Conservation (phyloP, 495 filamentous ascomycete genomes). For the Trypethelium eluteriae region DNA sequence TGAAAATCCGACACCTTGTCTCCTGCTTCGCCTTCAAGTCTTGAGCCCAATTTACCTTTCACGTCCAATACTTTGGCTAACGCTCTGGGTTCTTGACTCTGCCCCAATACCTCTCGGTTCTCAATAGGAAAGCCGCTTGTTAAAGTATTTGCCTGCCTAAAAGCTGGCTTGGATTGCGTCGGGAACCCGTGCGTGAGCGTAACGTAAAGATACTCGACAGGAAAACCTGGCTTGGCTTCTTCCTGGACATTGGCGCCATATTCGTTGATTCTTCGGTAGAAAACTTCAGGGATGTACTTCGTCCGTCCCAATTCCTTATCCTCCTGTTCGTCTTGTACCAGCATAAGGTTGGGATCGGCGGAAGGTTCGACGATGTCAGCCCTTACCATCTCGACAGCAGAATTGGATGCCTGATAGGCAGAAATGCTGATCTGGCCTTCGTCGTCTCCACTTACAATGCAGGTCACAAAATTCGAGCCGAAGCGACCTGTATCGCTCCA, state of each 20-base stretch:
- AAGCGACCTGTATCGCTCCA: conserved; percentile 95
- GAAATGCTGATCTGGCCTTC: conserved; percentile 80
- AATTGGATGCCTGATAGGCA: conserved; percentile 88
- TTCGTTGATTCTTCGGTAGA: conserved; percentile 91
- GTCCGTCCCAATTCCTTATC: conserved; percentile 61
- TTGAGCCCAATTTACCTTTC: conserved; percentile 46
- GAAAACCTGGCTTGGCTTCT: conserved; percentile 92
- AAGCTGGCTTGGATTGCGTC: conserved; percentile 63
- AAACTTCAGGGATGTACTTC: conserved; percentile 94
- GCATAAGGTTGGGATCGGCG: conserved; percentile 86
- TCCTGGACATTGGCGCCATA: conserved; percentile 94
- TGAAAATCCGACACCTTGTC: conserved; percentile 84
- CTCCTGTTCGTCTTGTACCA: conserved; percentile 86
- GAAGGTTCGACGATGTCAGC: conserved; percentile 94
- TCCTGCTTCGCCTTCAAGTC: conserved; percentile 6
- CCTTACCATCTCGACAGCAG: conserved; percentile 92
- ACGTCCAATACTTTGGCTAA: conserved; percentile 46
- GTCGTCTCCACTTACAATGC: conserved; percentile 86
- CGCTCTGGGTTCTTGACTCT: conserved; percentile 64
- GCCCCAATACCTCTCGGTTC: conserved; percentile 77
- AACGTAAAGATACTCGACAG: conserved; percentile 90
- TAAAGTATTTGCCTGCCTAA: conserved; percentile 39
- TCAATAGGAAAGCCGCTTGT: conserved; percentile 73
- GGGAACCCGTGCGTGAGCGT: conserved; percentile 97
- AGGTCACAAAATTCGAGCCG: conserved; percentile 95